Percentiles rank a stretch among this genome's conserved stretches.
Conservation (phyloP, 2,329 filamentous ascomycete species). For the Penicillium janthinellum region DNA sequence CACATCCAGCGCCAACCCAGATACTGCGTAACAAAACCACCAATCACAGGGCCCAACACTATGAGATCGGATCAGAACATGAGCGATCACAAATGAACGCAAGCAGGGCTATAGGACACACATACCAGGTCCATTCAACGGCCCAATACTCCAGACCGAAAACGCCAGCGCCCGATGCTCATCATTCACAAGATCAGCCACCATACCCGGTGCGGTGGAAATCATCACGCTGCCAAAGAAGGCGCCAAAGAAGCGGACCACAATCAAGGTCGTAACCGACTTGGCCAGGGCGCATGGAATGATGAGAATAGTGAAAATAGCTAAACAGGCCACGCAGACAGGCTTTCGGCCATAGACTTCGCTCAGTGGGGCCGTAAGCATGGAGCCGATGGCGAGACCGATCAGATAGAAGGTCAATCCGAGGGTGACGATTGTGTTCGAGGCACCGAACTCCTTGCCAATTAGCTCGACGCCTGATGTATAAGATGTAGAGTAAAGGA, state of each 20-base stretch:
- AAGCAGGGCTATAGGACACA: constrained; percentile 2
- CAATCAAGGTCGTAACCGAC: constrained; percentile 68
- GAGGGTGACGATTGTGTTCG: constrained; percentile 66
- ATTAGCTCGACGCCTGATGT: constrained; percentile 72
- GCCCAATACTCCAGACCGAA: constrained; percentile 79
- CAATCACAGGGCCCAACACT: constrained; percentile 69
- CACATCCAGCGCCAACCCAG: constrained; percentile 88
- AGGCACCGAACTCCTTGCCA: constrained; percentile 63
- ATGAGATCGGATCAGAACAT: constrained; percentile 8
- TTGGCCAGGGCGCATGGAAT: constrained; percentile 71
- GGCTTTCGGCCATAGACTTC: constrained; percentile 51
- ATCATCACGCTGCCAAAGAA: constrained; percentile 79
- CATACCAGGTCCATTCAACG: constrained; percentile 70
- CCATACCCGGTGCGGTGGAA: constrained; percentile 77
- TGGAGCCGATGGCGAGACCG: constrained; percentile 70
- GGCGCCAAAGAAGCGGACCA: constrained; percentile 73
- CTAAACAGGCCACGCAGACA: constrained; percentile 69
- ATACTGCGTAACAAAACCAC: constrained; percentile 70
- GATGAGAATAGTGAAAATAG: constrained; percentile 67
- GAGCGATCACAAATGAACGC: neutral
- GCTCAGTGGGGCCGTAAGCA: constrained; percentile 71
- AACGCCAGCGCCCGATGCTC: constrained; percentile 81
- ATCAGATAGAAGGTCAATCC: constrained; percentile 78
- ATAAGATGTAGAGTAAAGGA: constrained; percentile 77
- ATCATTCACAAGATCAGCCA: constrained; percentile 80